Conservation (phyloP, 441 rosid species). For the Erodium chrysanthum region DNA sequence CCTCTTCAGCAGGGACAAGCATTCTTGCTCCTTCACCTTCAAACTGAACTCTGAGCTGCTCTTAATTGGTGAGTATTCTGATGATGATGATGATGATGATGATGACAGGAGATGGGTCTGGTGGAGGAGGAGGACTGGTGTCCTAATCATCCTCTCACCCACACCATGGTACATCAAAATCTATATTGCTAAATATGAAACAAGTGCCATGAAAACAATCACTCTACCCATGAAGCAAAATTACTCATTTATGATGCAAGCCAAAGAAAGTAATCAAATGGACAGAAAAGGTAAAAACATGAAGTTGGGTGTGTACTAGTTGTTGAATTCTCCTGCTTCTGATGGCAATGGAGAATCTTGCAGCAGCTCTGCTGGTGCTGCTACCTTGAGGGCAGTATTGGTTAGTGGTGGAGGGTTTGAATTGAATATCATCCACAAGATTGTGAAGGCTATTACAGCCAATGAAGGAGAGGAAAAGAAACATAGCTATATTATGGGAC, state of each 20-base stretch:
- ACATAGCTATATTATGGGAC: background rate
- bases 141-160: conserved; percentile 33
- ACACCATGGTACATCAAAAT: conserved; percentile 21
- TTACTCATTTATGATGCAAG: no score
- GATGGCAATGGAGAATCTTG: background rate
- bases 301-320: background rate
- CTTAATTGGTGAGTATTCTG: conserved; percentile 20
- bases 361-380: background rate
- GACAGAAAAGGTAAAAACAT: background rate
- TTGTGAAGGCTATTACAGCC: background rate
- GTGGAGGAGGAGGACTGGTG: conserved; percentile 32
- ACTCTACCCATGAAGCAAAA: background rate
- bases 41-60: conserved; percentile 22
- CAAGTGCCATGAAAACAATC: background rate
- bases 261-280: background rate
- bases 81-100: conserved; percentile 19
- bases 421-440: background rate
- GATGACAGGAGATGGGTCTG: conserved; percentile 24
- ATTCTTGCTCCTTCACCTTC: conserved; percentile 42
- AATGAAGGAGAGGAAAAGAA: background rate
- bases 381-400: background rate
- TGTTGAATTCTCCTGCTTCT: background rate
- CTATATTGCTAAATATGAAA: background rate
- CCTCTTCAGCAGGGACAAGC: conserved; percentile 42
- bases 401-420: background rate